phyloP scores from a whole-genome alignment of 306 rosid genomes.

The Cucumis cinereus region DNA sequence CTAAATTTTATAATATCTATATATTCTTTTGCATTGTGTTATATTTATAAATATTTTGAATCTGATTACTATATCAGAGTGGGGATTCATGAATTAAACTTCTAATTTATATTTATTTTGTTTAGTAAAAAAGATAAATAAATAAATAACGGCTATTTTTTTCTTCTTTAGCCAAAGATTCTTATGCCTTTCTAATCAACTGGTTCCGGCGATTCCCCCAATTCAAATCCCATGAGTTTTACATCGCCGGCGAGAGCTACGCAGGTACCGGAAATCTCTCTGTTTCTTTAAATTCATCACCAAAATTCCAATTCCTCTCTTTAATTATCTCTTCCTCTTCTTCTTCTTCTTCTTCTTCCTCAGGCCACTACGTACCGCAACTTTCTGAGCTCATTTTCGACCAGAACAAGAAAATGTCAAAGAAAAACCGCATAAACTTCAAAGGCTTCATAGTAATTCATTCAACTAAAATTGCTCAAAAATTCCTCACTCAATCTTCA shows the following conservation, averaged over 20 bases:
- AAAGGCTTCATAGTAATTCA: conserved; percentile 35
- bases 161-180: conserved; percentile 38
- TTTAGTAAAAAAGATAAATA: too few species aligned
- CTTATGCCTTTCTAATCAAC: conserved; percentile 45
- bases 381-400: conserved; percentile 38
- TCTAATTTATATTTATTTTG: too few species aligned
- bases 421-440: conserved; percentile 22
- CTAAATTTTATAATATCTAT: too few species aligned
- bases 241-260: conserved; percentile 86
- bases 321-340: not conserved
- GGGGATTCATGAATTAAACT: too few species aligned
- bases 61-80: too few species aligned
- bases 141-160: too few species aligned
- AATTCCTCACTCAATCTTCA: not conserved
- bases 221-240: conserved; percentile 62
- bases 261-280: conserved; percentile 36
- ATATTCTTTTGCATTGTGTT: too few species aligned
- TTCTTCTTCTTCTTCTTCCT: conserved; percentile 5
- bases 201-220: conserved; percentile 77
- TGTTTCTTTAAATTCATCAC: not conserved
- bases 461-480: not conserved
- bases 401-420: conserved; percentile 14
- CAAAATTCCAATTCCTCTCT: not conserved
- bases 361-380: conserved; percentile 79
- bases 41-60: too few species aligned